Evolutionary conservation across 169 alveolate genomes (phyloP), one percentile per base, ranked within the genome.

Genomic region (Plasmodium yoelii): DNA sequence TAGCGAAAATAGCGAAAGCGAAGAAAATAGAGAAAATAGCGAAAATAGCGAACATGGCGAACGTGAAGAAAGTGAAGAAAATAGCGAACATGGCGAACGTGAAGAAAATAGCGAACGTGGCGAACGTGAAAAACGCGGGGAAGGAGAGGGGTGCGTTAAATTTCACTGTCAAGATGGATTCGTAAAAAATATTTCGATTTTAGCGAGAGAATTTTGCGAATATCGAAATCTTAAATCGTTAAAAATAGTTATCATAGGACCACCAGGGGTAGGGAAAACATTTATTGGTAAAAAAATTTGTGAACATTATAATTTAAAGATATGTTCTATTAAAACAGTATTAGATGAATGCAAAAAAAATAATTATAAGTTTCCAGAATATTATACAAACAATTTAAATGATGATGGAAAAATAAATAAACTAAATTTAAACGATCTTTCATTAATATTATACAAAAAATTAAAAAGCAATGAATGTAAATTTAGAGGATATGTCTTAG

Each of bases 261-360:
- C 19, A 34, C 88, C 88, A 24, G 88, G 88, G 6, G 74, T 61
- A n/a, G 88, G 88, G 3, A 75, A 75, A 63, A 22, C 88, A 63
- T 75, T 61, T 57, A 75, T 75, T 8, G 75, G 75, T n/a, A 75
- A 75, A 49, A 75, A 63, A 44, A 63, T 75, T 63, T 75, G 88
- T 34, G 70, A 75, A 0, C 73, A 75, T 55, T 75, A 75, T 18
- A 75, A 75, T 46, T 75, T 75, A 55, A 75, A 12, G 0, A 24
- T 75, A 22, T 75, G 88, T 39, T 75, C 88, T 8, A 75, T 61
- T 24, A 15, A 24, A 12, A n/a, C 24, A 4, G 18, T 75, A 49
- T 47, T 75, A 12, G 77, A 75, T 53, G 88, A 75, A 42, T 46
- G 71, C 44, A 75, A 75, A 22, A 19, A 15, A 51, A 75, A 5